Conservation (phyloP, 140 eudicot species). For the Senecio squalidus region DNA sequence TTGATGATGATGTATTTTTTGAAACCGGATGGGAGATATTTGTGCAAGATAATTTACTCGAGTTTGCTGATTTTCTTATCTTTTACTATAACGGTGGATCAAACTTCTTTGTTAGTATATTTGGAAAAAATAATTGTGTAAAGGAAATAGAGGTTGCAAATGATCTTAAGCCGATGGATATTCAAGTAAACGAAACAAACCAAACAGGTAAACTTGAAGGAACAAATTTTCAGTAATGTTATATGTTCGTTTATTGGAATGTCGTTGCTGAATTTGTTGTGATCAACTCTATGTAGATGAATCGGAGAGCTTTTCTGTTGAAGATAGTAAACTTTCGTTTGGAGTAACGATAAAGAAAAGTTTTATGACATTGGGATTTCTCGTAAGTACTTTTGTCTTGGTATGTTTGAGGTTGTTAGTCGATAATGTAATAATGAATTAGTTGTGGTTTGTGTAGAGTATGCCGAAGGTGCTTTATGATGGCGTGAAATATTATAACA, state of each 20-base stretch:
- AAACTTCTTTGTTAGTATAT: slow-evolving; percentile 17
- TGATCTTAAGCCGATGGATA: background rate
- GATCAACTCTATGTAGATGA: slow-evolving; percentile 1
- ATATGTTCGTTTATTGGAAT: background rate
- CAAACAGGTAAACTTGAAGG: slow-evolving; percentile 9
- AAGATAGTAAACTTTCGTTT: slow-evolving; percentile 9
- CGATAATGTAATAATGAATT: too few relatives aligned
- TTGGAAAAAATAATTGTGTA: slow-evolving; percentile 19
- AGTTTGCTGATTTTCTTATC: slow-evolving; percentile 36
- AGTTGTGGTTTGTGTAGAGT: slow-evolving; percentile 13
- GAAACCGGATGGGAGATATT: slow-evolving; percentile 35
- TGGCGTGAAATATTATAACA: background rate
- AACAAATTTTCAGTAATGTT: background rate
- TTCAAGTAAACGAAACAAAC: slow-evolving; percentile 1
- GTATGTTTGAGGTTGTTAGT: too few relatives aligned
- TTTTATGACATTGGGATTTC: slow-evolving; percentile 2
- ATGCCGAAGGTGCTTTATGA: slow-evolving; percentile 18
- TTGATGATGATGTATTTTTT: slow-evolving; percentile 20
- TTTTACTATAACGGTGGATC: slow-evolving; percentile 30
- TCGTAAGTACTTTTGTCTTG: slow-evolving; percentile 11
- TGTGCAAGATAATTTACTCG: slow-evolving; percentile 33
- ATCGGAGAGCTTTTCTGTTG: background rate
- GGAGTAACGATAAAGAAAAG: slow-evolving; percentile 2
- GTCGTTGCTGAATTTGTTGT: background rate
- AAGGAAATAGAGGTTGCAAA: background rate